phyloP scores from a whole-genome alignment of 176 grass and related monocot species.

The Triticum monococcum region DNA sequence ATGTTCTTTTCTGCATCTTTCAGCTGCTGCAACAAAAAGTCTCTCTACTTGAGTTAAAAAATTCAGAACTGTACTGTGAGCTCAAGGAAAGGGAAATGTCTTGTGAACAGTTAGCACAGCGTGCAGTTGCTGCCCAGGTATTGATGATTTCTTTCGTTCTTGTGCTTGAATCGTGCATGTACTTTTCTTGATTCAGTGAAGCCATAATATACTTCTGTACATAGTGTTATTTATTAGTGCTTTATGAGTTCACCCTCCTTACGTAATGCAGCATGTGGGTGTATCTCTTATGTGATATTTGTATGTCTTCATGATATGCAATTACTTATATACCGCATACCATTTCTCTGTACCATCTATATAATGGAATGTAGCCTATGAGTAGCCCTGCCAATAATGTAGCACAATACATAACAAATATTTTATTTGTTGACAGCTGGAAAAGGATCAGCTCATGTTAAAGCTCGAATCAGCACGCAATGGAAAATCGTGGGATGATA shows the following conservation, averaged over 20 bases:
- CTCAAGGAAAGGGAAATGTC: slow-evolving; percentile 60
- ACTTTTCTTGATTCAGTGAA: not conserved
- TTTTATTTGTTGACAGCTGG: slow-evolving; percentile 52
- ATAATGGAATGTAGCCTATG: not conserved
- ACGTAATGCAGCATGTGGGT: not conserved
- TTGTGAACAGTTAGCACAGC: slow-evolving; percentile 61
- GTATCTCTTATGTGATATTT: slow-evolving; percentile 3
- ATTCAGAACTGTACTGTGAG: slow-evolving; percentile 65
- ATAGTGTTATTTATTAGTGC: not conserved
- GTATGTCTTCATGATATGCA: not conserved
- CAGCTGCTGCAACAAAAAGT: slow-evolving; percentile 82
- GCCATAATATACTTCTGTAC: not conserved
- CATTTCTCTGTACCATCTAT: not conserved
- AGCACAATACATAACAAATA: not conserved
- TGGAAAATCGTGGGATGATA: slow-evolving; percentile 78
- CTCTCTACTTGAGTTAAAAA: slow-evolving; percentile 78
- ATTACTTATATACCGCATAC: not conserved
- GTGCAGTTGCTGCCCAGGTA: slow-evolving; percentile 73
- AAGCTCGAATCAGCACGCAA: slow-evolving; percentile 70
- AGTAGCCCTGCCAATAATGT: slow-evolving; percentile 17
- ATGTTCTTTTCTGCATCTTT: slow-evolving; percentile 23
- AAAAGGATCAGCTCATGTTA: slow-evolving; percentile 79
- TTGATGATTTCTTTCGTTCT: slow-evolving; percentile 2
- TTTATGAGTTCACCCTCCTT: not conserved
- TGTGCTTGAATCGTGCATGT: not conserved